Base-by-base conservation (phyloP, 371 early-diverging fungal species). In the Blastocladiella emersonii region DNA sequence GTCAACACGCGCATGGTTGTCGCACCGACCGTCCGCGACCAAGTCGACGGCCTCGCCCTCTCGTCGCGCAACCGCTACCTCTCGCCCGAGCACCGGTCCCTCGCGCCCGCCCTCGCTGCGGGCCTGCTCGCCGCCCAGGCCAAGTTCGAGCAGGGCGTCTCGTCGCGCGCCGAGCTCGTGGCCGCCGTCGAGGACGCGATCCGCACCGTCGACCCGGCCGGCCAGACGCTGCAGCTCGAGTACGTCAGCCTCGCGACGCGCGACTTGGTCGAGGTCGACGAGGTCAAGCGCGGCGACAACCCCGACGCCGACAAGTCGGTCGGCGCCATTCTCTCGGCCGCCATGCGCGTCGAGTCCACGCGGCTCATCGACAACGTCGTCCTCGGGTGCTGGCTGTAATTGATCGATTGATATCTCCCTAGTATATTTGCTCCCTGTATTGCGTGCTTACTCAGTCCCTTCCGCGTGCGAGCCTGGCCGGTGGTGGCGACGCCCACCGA, bases 291-390 rank as follows among this genome's bases (percentile, higher is more conserved):
- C 21, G 19, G 23, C 4, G 45, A 17, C 19, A 21, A 44, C 17
- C 32, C 53, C 15, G 60, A 74, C 36, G 45, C 56, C 37, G 73
- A 77, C 43, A 8, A 21, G 45, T 3, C 3, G 10, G 45, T 44
- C 10, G 86, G 88, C 5, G 95, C 88, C 35, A 86, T 98, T 55
- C 76, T 95, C 36, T 90, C 89, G 23, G 90, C 92, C 39, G 98
- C 96, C 13, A 82, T 95, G 34, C 81, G 77, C 64, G 82, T 95
- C 45, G 94, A 94, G 43, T 81, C 74, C n/a, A 92, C 96, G 12
- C 76, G 98, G 36, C 74, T 98, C 39, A 95, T 98, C 61, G 98
- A 98, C 71, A 98, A 96, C 71, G 64, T 92, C 12, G 70, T 91
- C 34, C 63, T 90, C 8, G 81, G 87, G 0, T 74, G 72, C 34